Conservation (phyloP, 192 early-diverging fungal species). For the Thamnidium elegans region DNA sequence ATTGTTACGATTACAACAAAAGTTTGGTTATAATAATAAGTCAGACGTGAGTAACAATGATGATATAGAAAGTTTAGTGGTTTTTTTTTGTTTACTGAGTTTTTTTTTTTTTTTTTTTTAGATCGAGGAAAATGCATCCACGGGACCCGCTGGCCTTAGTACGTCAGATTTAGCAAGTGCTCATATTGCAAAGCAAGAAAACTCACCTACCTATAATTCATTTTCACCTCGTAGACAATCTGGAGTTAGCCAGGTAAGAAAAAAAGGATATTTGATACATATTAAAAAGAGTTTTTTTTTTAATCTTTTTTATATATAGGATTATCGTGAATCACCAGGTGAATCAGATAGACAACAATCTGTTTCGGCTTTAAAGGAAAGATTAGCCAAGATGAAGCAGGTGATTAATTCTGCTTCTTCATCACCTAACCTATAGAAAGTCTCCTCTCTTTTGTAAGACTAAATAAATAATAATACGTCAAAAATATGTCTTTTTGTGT, state of each 20-base stretch:
- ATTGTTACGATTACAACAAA: constrained; percentile 58
- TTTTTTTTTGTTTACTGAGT: too few relatives aligned
- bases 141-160: background rate
- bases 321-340: constrained; percentile 7
- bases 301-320: constrained; percentile 18
- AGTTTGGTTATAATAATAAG: constrained; percentile 43
- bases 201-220: background rate
- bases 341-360: constrained; percentile 52
- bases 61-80: background rate
- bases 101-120: constrained; percentile 3
- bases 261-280: too few relatives aligned
- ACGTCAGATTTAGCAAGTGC: constrained; percentile 2
- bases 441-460: background rate
- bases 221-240: constrained; percentile 7
- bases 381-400: constrained; percentile 62
- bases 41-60: constrained; percentile 13
- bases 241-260: too few relatives aligned
- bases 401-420: constrained; percentile 27
- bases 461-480: constrained; percentile 3
- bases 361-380: constrained; percentile 63
- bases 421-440: background rate
- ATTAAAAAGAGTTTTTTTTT: background rate
- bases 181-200: constrained; percentile 7
- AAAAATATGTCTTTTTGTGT: background rate
- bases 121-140: background rate